Conservation (phyloP, 805 yeast genomes). For the Nematodospora valgi region DNA sequence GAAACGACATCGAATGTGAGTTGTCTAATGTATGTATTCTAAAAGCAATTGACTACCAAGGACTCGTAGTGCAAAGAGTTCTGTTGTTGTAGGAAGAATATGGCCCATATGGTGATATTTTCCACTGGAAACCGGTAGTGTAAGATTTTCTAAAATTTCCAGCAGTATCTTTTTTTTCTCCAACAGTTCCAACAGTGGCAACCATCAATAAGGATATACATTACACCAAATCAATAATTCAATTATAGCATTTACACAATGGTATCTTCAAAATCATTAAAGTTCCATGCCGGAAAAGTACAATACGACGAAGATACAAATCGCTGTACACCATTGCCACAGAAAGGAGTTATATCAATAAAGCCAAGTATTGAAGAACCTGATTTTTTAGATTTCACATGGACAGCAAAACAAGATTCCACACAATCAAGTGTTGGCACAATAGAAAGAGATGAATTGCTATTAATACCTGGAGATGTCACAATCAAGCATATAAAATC, state of each 20-base stretch:
- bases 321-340: conserved; percentile 64
- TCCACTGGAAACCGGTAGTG: no score
- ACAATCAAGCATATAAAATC: conserved; percentile 67
- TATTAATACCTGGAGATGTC: conserved; percentile 83
- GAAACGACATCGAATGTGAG: conserved; percentile 37
- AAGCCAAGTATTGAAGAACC: conserved; percentile 67
- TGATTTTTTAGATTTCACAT: conserved; percentile 62
- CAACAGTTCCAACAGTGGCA: conserved; percentile 3
- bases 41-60: no score
- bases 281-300: conserved; percentile 79
- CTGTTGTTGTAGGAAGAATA: no score
- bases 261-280: conserved; percentile 25
- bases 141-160: not conserved
- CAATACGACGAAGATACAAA: conserved; percentile 59
- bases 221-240: not conserved
- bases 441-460: conserved; percentile 53
- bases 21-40: no score
- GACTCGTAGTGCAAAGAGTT: no score
- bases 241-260: conserved; percentile 1
- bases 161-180: not conserved
- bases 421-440: conserved; percentile 31
- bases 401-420: conserved; percentile 63
- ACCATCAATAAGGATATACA: no score
- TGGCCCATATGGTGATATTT: no score
- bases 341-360: conserved; percentile 64